Evolutionary conservation across 768 basidiomycete genomes (phyloP).

Genomic region (Pulveroboletus sp.): DNA sequence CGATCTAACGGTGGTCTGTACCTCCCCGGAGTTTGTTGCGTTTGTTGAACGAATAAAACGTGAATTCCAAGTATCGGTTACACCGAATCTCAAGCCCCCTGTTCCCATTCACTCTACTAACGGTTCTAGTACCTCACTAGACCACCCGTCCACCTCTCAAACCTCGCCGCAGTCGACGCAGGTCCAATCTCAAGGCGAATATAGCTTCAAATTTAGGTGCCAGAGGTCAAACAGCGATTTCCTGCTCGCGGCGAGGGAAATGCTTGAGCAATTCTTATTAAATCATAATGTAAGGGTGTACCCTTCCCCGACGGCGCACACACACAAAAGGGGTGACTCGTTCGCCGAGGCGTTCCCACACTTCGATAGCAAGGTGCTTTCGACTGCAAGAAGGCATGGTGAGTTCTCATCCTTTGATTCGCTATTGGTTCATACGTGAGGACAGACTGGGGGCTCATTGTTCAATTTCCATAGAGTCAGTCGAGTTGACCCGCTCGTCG

Average conservation of each 20-base stretch:
- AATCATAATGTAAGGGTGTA: constrained; percentile 81
- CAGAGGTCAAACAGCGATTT: constrained; percentile 95
- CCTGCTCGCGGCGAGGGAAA: constrained; percentile 82
- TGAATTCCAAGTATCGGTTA: constrained; percentile 88
- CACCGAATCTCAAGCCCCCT: constrained; percentile 64
- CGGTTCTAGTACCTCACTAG: constrained; percentile 46
- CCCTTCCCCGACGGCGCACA: constrained; percentile 71
- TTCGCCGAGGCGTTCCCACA: constrained; percentile 95
- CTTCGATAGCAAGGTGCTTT: constrained; percentile 91
- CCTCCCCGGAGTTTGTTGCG: constrained; percentile 77
- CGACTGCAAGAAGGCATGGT: constrained; percentile 69
- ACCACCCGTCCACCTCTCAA: constrained; percentile 35
- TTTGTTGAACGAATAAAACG: constrained; percentile 89
- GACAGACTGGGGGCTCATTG: constrained; percentile 4
- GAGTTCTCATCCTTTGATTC: constrained; percentile 17
- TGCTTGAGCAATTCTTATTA: constrained; percentile 86
- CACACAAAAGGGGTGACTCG: constrained; percentile 84
- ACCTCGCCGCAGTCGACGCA: constrained; percentile 17
- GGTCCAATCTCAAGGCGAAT: constrained; percentile 45
- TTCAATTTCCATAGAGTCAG: constrained; percentile 53
- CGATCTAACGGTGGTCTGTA: constrained; percentile 71
- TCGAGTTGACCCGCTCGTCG: constrained; percentile 61
- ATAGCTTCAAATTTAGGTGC: constrained; percentile 93
- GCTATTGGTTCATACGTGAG: constrained; percentile 30
- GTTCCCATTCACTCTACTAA: constrained; percentile 37